These are phyloP conservation scores for Physaria fendleri DNA, from an alignment of 345 rosid species.

Conservation along the genomic window DNA sequence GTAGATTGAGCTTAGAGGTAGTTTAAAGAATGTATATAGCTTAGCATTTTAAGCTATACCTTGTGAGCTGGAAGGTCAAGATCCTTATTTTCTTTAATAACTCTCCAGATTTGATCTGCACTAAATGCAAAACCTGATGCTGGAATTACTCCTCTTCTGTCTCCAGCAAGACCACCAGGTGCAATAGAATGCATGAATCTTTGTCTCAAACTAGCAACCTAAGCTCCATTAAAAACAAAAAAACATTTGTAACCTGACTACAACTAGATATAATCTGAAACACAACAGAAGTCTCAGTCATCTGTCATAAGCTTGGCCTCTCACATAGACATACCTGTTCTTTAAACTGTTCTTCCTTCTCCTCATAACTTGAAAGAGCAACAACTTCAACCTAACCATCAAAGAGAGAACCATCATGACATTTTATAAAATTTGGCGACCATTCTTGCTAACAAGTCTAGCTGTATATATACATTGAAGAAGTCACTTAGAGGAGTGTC, in stretches of 20 bases:
- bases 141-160: constrained; percentile 91
- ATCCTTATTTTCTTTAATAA: constrained; percentile 91
- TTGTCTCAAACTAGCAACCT: constrained; percentile 83
- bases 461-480: constrained; percentile 54
- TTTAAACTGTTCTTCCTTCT: constrained; percentile 86
- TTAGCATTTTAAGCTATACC: constrained; percentile 39
- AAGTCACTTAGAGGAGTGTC: constrained; percentile 90
- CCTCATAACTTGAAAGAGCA: constrained; percentile 95
- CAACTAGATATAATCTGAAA: neutral
- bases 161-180: constrained; percentile 98
- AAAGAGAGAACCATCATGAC: constrained; percentile 8
- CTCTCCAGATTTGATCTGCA: constrained; percentile 88
- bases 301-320: neutral
- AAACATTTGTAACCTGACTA: neutral
- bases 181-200: constrained; percentile 84
- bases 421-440: neutral
- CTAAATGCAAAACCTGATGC: constrained; percentile 94
- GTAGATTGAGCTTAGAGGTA: constrained; percentile 11
- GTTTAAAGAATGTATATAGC: neutral
- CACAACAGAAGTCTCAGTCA: neutral
- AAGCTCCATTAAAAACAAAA: constrained; percentile 23
- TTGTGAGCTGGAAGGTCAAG: constrained; percentile 99
- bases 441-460: constrained; percentile 1
- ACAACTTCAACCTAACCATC: constrained; percentile 80
- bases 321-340: constrained; percentile 56